phyloP scores from a whole-genome alignment of 2,329 filamentous ascomycete genomes.

The Claviceps sp. region DNA sequence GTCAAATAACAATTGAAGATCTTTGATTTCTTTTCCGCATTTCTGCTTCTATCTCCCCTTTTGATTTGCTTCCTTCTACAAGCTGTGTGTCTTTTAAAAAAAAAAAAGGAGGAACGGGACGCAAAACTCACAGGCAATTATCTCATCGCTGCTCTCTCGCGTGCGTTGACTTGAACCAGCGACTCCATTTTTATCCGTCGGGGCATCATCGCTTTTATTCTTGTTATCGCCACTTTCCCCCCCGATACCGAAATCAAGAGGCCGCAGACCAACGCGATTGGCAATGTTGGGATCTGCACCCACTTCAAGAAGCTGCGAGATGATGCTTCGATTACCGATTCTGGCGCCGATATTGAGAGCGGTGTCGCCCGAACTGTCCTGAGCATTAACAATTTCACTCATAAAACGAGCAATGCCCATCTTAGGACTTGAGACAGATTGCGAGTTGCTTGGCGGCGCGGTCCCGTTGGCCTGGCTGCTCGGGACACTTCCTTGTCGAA shows the following conservation, averaged over 20 bases:
- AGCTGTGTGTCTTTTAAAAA: not conserved
- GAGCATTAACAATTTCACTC: constrained; percentile 90
- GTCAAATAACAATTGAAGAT: not conserved
- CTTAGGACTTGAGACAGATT: constrained; percentile 35
- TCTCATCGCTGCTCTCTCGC: constrained; percentile 64
- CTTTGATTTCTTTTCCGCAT: not conserved
- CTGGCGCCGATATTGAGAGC: constrained; percentile 86
- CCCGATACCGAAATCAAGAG: constrained; percentile 89
- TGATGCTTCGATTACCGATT: constrained; percentile 87
- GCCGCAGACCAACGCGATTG: constrained; percentile 77
- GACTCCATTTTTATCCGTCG: constrained; percentile 29
- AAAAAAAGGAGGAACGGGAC: not conserved
- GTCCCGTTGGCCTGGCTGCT: constrained; percentile 33
- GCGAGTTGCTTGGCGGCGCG: constrained; percentile 25
- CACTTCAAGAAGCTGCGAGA: constrained; percentile 91
- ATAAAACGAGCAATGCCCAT: constrained; percentile 90
- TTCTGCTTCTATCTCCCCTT: too few species aligned
- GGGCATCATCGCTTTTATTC: constrained; percentile 28
- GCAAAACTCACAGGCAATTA: constrained; percentile 57
- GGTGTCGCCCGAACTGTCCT: constrained; percentile 88
- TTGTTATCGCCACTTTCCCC: constrained; percentile 40
- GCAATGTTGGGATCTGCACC: constrained; percentile 85
- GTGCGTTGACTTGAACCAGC: constrained; percentile 39
- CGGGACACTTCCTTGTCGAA: constrained; percentile 62
- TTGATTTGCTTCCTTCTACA: too few species aligned